Base-by-base conservation (phyloP, 148 eudicot species). In the Chenopodium quinoa region DNA sequence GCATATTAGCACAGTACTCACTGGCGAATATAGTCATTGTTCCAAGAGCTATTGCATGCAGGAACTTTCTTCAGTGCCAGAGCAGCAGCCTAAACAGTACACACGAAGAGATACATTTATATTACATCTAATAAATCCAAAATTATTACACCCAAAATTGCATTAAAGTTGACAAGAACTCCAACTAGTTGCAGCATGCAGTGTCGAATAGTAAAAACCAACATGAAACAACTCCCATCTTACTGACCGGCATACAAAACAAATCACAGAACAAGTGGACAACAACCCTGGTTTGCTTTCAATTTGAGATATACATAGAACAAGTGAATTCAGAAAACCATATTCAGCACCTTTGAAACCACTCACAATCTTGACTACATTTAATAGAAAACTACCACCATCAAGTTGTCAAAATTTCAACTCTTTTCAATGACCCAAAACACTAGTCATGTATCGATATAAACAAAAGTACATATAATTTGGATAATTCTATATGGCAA, bases 1-100 rank as follows among this genome's bases (percentile, higher is more conserved):
- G 47, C 48, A 27, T 31, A 75, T 32, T 3, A 48, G 12, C 75
- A 54, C 56, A 73, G 64, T 70, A 85, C 98, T 92, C 84, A 95
- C 97, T 95, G 97, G 85, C 98, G 93, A 77, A 93, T 95, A 82
- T 88, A 95, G 73, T 93, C 91, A 81, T 92, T 85, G 47, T 94
- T 93, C 99, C 99, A 96, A 78, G 99, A 96, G 87, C 99, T 96
- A 82, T 94, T 94, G 87, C 97, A 91, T 67, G 88, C 91, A 83
- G 99, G 98, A 84, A 96, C 98, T 89, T 96, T 96, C 79, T 86
- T 86, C 81, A 96, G 94, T 58, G 99, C 97, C 93, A 96, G 86
- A 84, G 99, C 99, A 85, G 98, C 95, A 89, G 99, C 99, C 99
- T 96, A 87, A 82, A 82, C 95, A 89, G 99, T 98, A 98, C 91